Evolutionary conservation across 495 filamentous ascomycete species (phyloP), one percentile per base, ranked within the genome.

Genomic region (Tuber magnatum): DNA sequence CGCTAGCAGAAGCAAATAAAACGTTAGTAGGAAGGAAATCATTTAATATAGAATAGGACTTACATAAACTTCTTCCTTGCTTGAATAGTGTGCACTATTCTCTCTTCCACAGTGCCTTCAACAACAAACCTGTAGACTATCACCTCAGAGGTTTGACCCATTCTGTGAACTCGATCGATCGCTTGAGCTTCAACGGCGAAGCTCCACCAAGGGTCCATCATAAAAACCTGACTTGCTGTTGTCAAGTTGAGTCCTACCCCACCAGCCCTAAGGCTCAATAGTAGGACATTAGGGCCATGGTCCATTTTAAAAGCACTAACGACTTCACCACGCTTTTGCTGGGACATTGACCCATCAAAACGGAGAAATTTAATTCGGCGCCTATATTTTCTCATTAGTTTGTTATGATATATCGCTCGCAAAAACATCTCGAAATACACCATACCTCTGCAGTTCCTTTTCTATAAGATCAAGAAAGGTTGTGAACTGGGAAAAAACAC

Each of bases 181-280:
- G 96, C 96, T 83, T 99, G 96, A 16, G 94, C 93, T 83, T 99
- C 96, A 39, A 98, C 90, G 5, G 96, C 94, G 83, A 92, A 97
- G 77, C 92, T 95, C 96, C 96, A 99, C 96, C 96, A 99, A 0
- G 96, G 94, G 84, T 99, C 96, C 94, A 97, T 97, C 91, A 99
- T 93, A 83, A 91, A 97, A 18, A 98, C 96, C 72, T 92, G 86
- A 78, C 90, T 92, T 24, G 95, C 95, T 72, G 88, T 88, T 6
- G 94, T 97, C 68, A 99, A 86, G 81, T 99, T 99, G 51, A 99
- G 86, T 0, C 95, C 95, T 3, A 99, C 95, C 42, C 95, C 95
- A 32, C 95, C 95, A 4, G 96, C 95, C 70, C 93, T 88, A 74
- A 99, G 87, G 81, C 91, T 94, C 75, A 99, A 86, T 18, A 99